Evolutionary conservation across 768 basidiomycete genomes (phyloP).

Genomic region (Trametes sanguinea): DNA sequence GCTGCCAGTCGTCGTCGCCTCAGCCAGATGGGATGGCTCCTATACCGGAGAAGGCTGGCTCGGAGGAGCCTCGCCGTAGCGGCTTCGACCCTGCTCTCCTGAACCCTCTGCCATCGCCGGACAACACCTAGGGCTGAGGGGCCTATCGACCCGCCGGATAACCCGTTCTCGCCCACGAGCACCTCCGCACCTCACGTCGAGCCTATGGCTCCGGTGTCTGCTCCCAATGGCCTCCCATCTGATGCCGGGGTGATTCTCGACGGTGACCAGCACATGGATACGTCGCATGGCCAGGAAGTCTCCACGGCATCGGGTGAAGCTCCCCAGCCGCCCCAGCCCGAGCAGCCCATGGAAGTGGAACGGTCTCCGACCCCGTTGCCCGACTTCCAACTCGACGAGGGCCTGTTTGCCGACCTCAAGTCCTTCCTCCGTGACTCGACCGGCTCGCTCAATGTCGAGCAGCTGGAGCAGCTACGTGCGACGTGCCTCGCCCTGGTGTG

Average conservation of each 20-base stretch:
- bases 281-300: slow-evolving; percentile 20
- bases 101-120: slow-evolving; percentile 46
- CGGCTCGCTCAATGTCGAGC: slow-evolving; percentile 69
- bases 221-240: neutral
- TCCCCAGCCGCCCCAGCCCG: slow-evolving; percentile 22
- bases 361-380: slow-evolving; percentile 72
- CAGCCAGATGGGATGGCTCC: slow-evolving; percentile 7
- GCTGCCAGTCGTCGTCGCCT: slow-evolving; percentile 19
- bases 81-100: slow-evolving; percentile 57
- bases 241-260: slow-evolving; percentile 24
- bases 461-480: slow-evolving; percentile 93
- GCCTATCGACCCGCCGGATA: slow-evolving; percentile 17
- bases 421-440: slow-evolving; percentile 57
- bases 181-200: neutral
- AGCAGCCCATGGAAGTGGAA: slow-evolving; percentile 50
- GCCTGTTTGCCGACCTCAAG: slow-evolving; percentile 50
- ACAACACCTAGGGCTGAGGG: neutral
- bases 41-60: neutral
- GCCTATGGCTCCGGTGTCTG: neutral
- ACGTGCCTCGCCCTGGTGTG: slow-evolving; percentile 80
- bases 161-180: slow-evolving; percentile 17
- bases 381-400: slow-evolving; percentile 68
- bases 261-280: slow-evolving; percentile 15
- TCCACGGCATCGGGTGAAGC: neutral
- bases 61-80: slow-evolving; percentile 30